Evolutionary conservation across 2,329 filamentous ascomycete species (phyloP).

Genomic region (Chrysoporthe puriensis): DNA sequence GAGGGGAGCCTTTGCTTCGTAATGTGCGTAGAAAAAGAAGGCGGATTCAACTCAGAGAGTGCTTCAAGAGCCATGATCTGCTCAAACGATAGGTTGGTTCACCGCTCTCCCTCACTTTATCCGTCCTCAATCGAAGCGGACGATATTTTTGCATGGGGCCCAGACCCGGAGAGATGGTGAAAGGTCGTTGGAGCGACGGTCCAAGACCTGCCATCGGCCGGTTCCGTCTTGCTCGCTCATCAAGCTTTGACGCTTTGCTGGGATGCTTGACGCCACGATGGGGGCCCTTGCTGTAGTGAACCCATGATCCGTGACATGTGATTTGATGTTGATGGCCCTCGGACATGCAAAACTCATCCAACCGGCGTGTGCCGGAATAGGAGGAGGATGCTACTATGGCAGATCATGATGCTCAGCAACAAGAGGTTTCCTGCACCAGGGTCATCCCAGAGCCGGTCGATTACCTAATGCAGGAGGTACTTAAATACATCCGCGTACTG

Average conservation of each 20-base stretch:
- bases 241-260: slow-evolving; percentile 16
- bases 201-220: slow-evolving; percentile 17
- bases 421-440: background rate
- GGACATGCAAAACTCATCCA: background rate
- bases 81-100: no score
- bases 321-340: background rate
- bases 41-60: background rate
- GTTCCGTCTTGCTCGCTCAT: slow-evolving; percentile 21
- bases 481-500: background rate
- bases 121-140: background rate
- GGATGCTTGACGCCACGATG: slow-evolving; percentile 17
- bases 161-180: background rate
- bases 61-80: no score
- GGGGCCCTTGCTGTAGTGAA: background rate
- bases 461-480: background rate
- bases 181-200: background rate
- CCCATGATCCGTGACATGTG: background rate
- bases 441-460: background rate
- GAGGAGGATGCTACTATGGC: background rate
- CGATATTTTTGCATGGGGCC: background rate
- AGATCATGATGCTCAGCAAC: background rate
- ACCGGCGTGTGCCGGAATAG: background rate
- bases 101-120: background rate
- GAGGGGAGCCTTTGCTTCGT: background rate
- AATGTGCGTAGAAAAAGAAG: background rate